Evolutionary conservation across 805 yeast genomes (phyloP), one percentile per base, ranked within the genome.

Genomic region (Lipomyces starkeyi): DNA sequence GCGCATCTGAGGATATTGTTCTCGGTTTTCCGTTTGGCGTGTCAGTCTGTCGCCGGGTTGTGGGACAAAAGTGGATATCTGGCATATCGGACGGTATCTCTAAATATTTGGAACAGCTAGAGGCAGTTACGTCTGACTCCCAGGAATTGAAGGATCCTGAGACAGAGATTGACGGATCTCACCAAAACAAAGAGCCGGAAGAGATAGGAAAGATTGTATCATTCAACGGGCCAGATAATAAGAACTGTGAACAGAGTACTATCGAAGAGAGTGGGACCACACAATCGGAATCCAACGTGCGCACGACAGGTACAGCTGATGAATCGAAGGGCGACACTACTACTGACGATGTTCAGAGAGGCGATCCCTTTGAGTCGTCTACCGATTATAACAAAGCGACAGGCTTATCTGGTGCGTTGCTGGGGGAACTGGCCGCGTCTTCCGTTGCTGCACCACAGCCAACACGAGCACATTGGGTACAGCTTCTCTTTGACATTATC

Each of bases 401-500:
- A 3, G 49, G n/a, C 20, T n/a, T 25, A 6, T 17, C 49, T n/a
- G 49, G 20, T 43, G 22, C 9, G 4, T 37, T 37, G 40, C 17
- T 37, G 14, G 11, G 4, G 2, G 20, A 3, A 17, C 20, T 17
- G 22, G 49, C 43, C 5, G 5, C 43, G 17, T 37, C 43, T 37
- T 37, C 43, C 34, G 34, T 20, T 37, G 53, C 61, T 47, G 22
- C 66, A 2, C 20, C 34, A 17, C 62, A 62, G 43, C 49, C 49
- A 43, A 43, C 20, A 43, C 22, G 14, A n/a, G 25, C 20, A n/a
- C 69, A 66, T 17, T 66, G 69, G 71, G 29, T 57, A 20, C 71
- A 68, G 47, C 53, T 68, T 11, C 66, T 61, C 20, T 68, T 68
- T 55, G 71, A 68, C 58, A 59, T 68, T 5, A 40, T 66, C 17